Evolutionary conservation across 768 basidiomycete species (phyloP), one percentile per base, ranked within the genome.

Genomic region (Holtermanniella nyarrowii): DNA sequence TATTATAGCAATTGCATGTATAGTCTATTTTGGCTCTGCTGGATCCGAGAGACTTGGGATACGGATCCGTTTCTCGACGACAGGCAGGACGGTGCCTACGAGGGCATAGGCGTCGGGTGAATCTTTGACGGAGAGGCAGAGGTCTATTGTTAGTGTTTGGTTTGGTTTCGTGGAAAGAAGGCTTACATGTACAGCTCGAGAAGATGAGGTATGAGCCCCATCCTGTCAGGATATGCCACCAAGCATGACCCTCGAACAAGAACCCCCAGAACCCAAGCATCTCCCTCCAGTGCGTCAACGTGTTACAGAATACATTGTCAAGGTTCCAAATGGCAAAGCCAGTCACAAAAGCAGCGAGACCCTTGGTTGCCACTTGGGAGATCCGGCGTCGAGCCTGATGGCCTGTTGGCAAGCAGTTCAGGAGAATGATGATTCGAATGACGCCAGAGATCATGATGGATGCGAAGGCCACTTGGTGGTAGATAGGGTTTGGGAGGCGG

Each of bases 251-350:
- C 53, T 70, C 65, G 1, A 68, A 40, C 10, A 65, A 26, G 42
- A 66, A 57, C 13, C 62, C 68, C 46, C 53, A 54, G 1, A 52
- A 48, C 12, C 57, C 60, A 2, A 66, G 7, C 4, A 21, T 4
- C 4, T 49, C 59, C 22, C 64, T 24, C n/a, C 47, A 27, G 13
- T 22, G 31, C 25, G 60, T 53, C 43, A 68, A 48, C 14, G 49
- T 39, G 47, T 74, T 73, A 63, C 86, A 88, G 59, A 82, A 86
- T 7, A 83, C 75, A 58, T 86, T 87, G 66, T 88, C 86, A 55
- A 87, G 56, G 62, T 87, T 88, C 85, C 85, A 87, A 21, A 86
- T 72, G 12, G 80, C 65, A 65, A 86, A 87, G 0, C 83, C 86
- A 4, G 80, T 60, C 0, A 76, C 73, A 61, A 86, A 87, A 7